Conservation (phyloP, 2,329 filamentous ascomycete genomes). For the Ustilaginoidea virens region DNA sequence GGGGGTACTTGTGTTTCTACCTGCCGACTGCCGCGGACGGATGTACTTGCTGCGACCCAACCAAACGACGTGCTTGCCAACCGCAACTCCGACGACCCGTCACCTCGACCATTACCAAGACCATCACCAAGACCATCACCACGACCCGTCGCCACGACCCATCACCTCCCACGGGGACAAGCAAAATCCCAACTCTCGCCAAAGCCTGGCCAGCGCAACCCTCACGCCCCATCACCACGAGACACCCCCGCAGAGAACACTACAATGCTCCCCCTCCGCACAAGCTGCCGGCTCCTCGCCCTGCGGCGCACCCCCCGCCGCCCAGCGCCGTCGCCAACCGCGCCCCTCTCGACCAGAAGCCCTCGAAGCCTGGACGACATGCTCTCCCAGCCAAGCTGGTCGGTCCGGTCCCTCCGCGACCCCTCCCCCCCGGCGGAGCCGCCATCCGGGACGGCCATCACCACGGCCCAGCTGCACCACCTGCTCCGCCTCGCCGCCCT, state of each 20-base stretch:
- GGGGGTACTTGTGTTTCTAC: too few relatives aligned
- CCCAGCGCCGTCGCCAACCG: constrained; percentile 3
- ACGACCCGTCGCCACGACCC: too few relatives aligned
- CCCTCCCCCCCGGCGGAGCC: constrained; percentile 1
- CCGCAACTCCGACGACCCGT: too few relatives aligned
- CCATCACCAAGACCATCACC: too few relatives aligned
- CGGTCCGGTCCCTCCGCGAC: constrained; percentile 49
- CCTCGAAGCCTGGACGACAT: constrained; percentile 22
- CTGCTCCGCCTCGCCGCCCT: constrained; percentile 82
- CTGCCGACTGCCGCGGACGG: too few relatives aligned
- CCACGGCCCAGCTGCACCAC: constrained; percentile 57
- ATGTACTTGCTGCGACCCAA: too few relatives aligned
- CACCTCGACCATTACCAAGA: too few relatives aligned
- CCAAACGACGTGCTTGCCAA: too few relatives aligned
- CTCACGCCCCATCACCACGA: background rate
- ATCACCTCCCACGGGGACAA: too few relatives aligned
- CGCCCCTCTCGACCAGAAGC: constrained; percentile 5
- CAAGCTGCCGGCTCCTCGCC: constrained; percentile 14
- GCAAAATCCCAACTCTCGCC: too few relatives aligned
- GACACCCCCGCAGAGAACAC: background rate
- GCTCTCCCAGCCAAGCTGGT: constrained; percentile 66
- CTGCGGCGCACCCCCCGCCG: constrained; percentile 10
- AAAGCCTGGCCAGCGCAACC: background rate
- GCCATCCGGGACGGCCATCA: constrained; percentile 35
- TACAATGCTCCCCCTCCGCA: constrained; percentile 10